A percentile compares a stretch with the other conserved stretches of the same genome.
These are phyloP conservation scores for Priceomyces carsonii DNA, from an alignment of 805 yeast species.

Conservation along the genomic window DNA sequence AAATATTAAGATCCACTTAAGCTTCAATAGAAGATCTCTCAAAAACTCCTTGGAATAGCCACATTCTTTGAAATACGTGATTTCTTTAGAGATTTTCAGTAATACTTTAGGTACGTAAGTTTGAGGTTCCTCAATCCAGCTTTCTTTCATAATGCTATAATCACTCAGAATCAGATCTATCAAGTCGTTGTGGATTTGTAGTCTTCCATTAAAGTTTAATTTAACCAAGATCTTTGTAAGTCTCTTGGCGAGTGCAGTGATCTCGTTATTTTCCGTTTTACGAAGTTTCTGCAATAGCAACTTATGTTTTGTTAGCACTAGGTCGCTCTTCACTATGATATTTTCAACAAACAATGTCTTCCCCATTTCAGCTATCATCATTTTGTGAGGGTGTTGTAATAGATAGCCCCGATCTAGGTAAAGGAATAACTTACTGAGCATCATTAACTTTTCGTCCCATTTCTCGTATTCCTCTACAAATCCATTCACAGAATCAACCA, in stretches of 20 bases:
- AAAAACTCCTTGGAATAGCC: constrained; percentile 18
- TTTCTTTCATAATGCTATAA: constrained; percentile 14
- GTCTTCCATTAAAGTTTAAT: constrained; percentile 17
- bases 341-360: constrained; percentile 18
- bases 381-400: constrained; percentile 29
- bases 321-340: constrained; percentile 9
- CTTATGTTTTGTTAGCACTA: constrained; percentile 12
- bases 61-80: constrained; percentile 20
- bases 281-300: constrained; percentile 10
- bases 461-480: constrained; percentile 16
- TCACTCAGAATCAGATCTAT: constrained; percentile 13
- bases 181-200: constrained; percentile 14
- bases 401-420: constrained; percentile 38
- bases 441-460: constrained; percentile 26
- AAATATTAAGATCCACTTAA: constrained; percentile 34
- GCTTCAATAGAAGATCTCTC: constrained; percentile 16
- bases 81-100: constrained; percentile 15
- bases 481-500: constrained; percentile 5
- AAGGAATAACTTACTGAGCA: constrained; percentile 31
- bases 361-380: constrained; percentile 27
- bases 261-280: constrained; percentile 6
- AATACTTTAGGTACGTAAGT: constrained; percentile 15
- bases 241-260: constrained; percentile 7
- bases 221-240: constrained; percentile 20
- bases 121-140: constrained; percentile 17